phyloP scores from a whole-genome alignment of 306 rosid species.

The Comarum palustre region DNA sequence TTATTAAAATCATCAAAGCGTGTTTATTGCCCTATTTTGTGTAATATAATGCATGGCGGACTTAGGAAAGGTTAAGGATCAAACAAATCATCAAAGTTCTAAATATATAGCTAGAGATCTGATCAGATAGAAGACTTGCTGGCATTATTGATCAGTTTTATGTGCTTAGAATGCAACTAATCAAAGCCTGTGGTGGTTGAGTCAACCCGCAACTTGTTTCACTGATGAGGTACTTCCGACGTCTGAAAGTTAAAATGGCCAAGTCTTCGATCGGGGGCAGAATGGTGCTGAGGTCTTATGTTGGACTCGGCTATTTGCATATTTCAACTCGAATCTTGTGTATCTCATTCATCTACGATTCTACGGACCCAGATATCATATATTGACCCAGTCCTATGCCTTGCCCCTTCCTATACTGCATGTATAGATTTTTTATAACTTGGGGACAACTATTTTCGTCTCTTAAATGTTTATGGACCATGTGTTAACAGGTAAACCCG shows the following conservation, averaged over 20 bases:
- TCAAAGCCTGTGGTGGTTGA: background rate
- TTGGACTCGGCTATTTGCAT: background rate
- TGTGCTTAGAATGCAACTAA: background rate
- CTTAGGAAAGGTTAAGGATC: too few relatives aligned
- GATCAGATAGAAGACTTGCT: background rate
- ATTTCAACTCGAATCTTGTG: background rate
- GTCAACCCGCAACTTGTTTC: constrained; percentile 10
- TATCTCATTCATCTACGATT: background rate
- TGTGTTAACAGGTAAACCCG: constrained; percentile 24
- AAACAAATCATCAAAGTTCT: background rate
- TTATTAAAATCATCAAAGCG: background rate
- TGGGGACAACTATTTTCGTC: background rate
- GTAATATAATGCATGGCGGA: background rate
- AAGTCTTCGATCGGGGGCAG: background rate
- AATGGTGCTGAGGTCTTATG: constrained; percentile 4
- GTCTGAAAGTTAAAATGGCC: background rate
- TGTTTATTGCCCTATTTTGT: background rate
- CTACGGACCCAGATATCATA: background rate
- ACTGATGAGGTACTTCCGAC: background rate
- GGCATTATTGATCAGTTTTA: background rate
- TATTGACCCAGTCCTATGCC: background rate
- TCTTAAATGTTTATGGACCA: background rate
- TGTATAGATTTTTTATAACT: background rate
- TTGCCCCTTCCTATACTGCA: background rate
- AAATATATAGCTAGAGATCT: too few relatives aligned